These are phyloP conservation scores for Dujonia santamariae DNA, from an alignment of 1,139 yeast genomes.

Conservation along the genomic window DNA sequence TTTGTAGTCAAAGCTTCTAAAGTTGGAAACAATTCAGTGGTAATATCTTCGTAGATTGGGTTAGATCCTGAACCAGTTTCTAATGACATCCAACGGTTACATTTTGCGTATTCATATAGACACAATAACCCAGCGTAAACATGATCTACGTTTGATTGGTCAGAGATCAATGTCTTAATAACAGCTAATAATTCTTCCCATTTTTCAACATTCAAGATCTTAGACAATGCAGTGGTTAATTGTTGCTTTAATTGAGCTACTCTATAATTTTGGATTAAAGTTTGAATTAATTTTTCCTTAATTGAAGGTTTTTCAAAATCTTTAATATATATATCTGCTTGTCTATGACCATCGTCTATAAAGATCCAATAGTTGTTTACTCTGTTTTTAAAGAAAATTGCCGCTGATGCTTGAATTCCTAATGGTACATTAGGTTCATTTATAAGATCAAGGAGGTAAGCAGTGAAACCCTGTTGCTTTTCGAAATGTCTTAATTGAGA, in stretches of 20 bases:
- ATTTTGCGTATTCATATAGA: constrained; percentile 52
- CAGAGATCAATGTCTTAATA: constrained; percentile 39
- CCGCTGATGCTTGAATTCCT: constrained; percentile 58
- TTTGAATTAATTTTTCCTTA: constrained; percentile 50
- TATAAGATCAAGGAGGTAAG: constrained; percentile 52
- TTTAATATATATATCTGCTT: constrained; percentile 29
- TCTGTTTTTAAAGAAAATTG: constrained; percentile 67
- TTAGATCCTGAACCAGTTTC: constrained; percentile 38
- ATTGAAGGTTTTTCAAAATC: constrained; percentile 50
- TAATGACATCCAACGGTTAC: constrained; percentile 55
- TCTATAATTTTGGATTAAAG: constrained; percentile 35
- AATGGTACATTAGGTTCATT: constrained; percentile 43
- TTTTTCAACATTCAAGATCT: constrained; percentile 40
- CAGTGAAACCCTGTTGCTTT: constrained; percentile 55
- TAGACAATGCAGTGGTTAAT: constrained; percentile 41
- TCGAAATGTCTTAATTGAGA: constrained; percentile 38
- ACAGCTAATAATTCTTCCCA: constrained; percentile 43
- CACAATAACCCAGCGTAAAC: constrained; percentile 57
- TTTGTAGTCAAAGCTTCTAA: constrained; percentile 49
- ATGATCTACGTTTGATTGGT: constrained; percentile 47
- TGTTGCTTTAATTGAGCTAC: constrained; percentile 36
- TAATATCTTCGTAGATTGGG: constrained; percentile 46
- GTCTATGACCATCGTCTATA: constrained; percentile 33
- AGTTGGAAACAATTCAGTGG: constrained; percentile 50
- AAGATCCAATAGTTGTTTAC: constrained; percentile 55